Evolutionary conservation across 2,329 filamentous ascomycete species (phyloP).

Genomic region (Paraphaeosphaeria sporulosa): DNA sequence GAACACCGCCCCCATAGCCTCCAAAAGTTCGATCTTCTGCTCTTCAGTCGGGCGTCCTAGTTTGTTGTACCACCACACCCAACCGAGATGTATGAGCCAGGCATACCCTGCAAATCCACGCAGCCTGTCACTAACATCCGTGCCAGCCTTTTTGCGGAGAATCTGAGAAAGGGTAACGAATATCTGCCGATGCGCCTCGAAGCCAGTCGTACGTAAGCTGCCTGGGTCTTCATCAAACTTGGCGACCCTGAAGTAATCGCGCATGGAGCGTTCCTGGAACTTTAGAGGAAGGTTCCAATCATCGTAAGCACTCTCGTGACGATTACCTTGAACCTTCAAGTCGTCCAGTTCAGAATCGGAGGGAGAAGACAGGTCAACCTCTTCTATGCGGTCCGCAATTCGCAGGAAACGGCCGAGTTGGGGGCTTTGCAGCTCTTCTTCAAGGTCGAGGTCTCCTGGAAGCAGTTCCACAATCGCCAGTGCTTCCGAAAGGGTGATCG

Average conservation of each 20-base stretch:
- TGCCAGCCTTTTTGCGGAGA: not conserved
- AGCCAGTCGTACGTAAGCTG: conserved; percentile 5
- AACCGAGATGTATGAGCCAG: conserved; percentile 12
- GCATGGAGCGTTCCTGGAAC: conserved; percentile 11
- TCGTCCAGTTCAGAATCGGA: not conserved
- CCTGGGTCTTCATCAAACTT: not conserved
- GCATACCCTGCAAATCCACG: conserved; percentile 3
- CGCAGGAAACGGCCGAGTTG: conserved; percentile 5
- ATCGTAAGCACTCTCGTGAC: conserved; percentile 6
- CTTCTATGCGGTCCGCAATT: conserved; percentile 5
- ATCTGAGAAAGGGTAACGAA: conserved; percentile 4
- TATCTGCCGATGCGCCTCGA: conserved; percentile 10
- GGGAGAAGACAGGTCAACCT: not conserved
- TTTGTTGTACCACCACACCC: conserved; percentile 7
- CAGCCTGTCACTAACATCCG: conserved; percentile 1
- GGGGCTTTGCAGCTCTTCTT: conserved; percentile 6
- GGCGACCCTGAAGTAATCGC: conserved; percentile 5
- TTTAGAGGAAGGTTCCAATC: conserved; percentile 11
- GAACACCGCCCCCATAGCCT: conserved; percentile 7
- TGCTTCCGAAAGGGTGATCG: conserved; percentile 8
- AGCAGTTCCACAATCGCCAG: not conserved
- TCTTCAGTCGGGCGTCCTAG: not conserved
- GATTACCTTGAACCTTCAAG: conserved; percentile 2
- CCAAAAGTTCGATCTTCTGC: conserved; percentile 4
- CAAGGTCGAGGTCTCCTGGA: conserved; percentile 6